These are phyloP conservation scores for Ceratobasidium sp. DNA, from an alignment of 1,284 basidiomycete genomes.

Conservation along the genomic window DNA sequence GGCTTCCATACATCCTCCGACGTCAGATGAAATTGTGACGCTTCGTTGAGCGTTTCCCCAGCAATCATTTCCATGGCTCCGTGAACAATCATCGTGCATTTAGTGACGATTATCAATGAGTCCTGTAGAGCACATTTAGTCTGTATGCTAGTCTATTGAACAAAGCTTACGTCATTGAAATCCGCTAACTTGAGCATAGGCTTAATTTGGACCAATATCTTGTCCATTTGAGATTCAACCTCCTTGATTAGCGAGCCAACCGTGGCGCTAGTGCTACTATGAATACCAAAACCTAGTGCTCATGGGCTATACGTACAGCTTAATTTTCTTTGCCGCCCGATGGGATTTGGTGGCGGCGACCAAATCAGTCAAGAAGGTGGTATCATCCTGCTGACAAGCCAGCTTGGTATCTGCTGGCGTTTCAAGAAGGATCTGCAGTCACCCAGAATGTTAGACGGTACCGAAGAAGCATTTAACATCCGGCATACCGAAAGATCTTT, in stretches of 20 bases:
- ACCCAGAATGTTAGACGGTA: not conserved
- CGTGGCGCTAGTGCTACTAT: not conserved
- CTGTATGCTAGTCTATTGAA: too few species aligned
- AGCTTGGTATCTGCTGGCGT: not conserved
- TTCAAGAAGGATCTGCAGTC: not conserved
- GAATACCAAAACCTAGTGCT: not conserved
- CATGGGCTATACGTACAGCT: too few species aligned
- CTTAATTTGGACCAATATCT: not conserved
- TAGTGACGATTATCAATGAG: constrained; percentile 4
- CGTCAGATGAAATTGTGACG: not conserved
- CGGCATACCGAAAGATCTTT: not conserved
- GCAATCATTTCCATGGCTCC: constrained; percentile 2
- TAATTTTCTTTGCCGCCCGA: not conserved
- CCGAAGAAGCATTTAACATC: not conserved
- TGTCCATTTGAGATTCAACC: not conserved
- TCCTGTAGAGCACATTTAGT: not conserved
- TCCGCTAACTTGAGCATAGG: not conserved
- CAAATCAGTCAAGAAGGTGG: constrained; percentile 1
- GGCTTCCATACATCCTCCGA: not conserved
- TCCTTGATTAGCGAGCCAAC: not conserved
- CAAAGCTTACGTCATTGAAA: not conserved
- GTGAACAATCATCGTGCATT: constrained; percentile 21
- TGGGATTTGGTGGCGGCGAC: not conserved
- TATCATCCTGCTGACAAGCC: constrained; percentile 19
- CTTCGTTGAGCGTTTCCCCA: not conserved